Evolutionary conservation across 2,329 filamentous ascomycete genomes (phyloP).

Genomic region (Coniochaeta hoffmannii): DNA sequence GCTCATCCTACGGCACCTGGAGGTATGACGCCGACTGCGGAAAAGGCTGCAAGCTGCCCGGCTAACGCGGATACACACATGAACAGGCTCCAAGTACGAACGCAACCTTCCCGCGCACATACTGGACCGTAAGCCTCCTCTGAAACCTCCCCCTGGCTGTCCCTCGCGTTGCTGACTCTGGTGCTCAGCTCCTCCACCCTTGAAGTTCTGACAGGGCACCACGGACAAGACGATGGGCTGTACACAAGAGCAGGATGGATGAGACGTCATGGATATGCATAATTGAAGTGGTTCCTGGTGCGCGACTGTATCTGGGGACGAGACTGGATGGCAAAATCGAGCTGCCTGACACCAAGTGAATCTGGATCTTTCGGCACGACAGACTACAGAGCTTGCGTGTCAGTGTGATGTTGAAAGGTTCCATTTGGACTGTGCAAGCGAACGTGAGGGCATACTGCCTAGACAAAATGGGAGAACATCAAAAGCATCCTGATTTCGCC

Average conservation of each 20-base stretch:
- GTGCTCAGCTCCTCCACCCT: slow-evolving; percentile 38
- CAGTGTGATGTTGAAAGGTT: no score
- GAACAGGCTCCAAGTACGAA: slow-evolving; percentile 91
- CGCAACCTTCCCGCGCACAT: slow-evolving; percentile 78
- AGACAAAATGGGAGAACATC: no score
- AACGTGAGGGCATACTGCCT: no score
- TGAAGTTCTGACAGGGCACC: slow-evolving; percentile 33
- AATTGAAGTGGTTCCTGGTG: neutral
- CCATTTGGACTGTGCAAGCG: no score
- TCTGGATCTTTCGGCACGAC: no score
- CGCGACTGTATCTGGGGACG: neutral
- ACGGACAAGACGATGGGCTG: slow-evolving; percentile 13
- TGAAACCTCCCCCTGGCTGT: neutral
- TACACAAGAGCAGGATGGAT: slow-evolving; percentile 21
- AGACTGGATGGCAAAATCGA: neutral
- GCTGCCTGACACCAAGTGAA: no score
- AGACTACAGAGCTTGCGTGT: no score
- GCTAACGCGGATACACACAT: slow-evolving; percentile 7
- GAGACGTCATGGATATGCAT: neutral
- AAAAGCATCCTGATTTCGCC: no score
- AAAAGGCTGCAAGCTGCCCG: neutral
- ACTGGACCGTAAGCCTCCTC: slow-evolving; percentile 63
- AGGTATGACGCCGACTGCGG: slow-evolving; percentile 49
- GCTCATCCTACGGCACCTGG: slow-evolving; percentile 83
- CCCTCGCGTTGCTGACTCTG: slow-evolving; percentile 10